Evolutionary conservation across 164 flowering plant genomes (phyloP).

Genomic region (Piper betle): DNA sequence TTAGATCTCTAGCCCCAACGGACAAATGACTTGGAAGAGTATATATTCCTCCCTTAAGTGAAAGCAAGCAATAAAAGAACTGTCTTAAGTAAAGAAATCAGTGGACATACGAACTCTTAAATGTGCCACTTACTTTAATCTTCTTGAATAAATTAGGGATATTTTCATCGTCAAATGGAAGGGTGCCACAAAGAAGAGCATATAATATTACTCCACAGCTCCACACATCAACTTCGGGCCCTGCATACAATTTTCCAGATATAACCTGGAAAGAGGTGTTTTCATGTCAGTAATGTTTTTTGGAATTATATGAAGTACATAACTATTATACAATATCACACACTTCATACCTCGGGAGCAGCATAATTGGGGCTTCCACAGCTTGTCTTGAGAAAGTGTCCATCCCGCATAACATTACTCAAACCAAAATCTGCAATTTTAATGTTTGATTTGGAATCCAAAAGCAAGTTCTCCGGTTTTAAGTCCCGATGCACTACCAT

Average conservation of each 20-base stretch:
- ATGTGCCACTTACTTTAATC: conserved; percentile 20
- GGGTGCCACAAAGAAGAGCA: conserved; percentile 37
- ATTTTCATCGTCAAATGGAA: conserved; percentile 40
- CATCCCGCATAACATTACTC: conserved; percentile 32
- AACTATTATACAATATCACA: not conserved
- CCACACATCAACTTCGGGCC: conserved; percentile 37
- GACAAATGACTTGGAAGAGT: conserved; percentile 39
- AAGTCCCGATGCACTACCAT: conserved; percentile 41
- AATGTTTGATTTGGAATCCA: conserved; percentile 28
- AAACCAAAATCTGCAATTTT: conserved; percentile 41
- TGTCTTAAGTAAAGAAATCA: not conserved
- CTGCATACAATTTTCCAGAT: conserved; percentile 29
- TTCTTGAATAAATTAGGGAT: conserved; percentile 30
- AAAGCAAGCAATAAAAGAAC: not conserved
- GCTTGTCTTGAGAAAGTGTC: conserved; percentile 34
- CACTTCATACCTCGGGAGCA: conserved; percentile 30
- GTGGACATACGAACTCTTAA: not conserved
- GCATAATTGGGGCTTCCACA: conserved; percentile 46
- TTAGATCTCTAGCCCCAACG: conserved; percentile 32
- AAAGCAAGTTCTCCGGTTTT: conserved; percentile 35
- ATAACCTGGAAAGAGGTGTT: conserved; percentile 17
- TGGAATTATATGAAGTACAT: not conserved
- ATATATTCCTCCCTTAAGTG: conserved; percentile 28
- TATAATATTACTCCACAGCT: conserved; percentile 42
- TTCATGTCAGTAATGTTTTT: too few species aligned